These are phyloP conservation scores for Inga laurina DNA, from an alignment of 306 rosid genomes.

Conservation along the genomic window DNA sequence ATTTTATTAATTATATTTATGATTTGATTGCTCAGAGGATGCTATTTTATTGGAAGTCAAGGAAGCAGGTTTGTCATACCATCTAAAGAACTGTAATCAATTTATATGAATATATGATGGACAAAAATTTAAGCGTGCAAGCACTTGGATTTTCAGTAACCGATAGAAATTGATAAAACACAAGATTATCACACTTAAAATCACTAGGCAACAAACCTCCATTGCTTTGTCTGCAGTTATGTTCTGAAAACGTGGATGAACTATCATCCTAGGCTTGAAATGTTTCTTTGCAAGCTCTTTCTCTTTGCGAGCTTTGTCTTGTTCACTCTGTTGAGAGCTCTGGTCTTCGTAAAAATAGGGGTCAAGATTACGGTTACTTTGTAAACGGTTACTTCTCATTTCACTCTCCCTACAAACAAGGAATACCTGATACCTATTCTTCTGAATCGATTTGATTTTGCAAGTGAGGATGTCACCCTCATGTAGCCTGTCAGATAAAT, in stretches of 20 bases:
- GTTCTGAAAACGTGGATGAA: conserved; percentile 98
- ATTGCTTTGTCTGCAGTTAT: conserved; percentile 93
- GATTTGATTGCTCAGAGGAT: conserved; percentile 22
- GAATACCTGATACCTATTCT: conserved; percentile 91
- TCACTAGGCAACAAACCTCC: conserved; percentile 62
- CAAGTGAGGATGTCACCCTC: conserved; percentile 92
- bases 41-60: not conserved
- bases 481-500: conserved; percentile 80
- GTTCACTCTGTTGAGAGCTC: conserved; percentile 75
- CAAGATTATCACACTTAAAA: not conserved
- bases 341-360: conserved; percentile 82
- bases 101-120: conserved; percentile 10
- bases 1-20: not conserved
- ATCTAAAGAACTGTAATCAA: conserved; percentile 9
- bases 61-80: not conserved
- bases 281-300: conserved; percentile 92
- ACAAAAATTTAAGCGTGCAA: not conserved
- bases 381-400: conserved; percentile 80
- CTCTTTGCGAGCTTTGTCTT: conserved; percentile 86
- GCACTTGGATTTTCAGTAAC: conserved; percentile 1
- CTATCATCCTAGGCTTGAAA: conserved; percentile 97
- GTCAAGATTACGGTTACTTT: conserved; percentile 56
- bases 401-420: conserved; percentile 88
- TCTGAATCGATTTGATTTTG: conserved; percentile 94
- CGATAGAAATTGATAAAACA: not conserved